phyloP scores from a whole-genome alignment of 2,329 filamentous ascomycete species.

The Ceratocystis diversiconidia region DNA sequence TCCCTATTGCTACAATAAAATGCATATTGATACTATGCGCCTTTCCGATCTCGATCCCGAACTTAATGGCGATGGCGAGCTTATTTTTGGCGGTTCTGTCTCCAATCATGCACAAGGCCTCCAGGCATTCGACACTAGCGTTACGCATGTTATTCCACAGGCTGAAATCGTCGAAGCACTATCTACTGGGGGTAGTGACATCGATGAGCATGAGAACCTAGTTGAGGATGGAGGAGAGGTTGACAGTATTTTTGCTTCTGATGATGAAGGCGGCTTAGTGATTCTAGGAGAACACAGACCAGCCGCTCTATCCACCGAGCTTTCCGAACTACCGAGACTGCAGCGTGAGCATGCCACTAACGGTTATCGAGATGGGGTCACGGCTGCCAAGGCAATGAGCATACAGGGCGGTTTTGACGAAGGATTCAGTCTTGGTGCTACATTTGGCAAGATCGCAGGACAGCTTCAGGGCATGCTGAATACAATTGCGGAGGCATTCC shows the following conservation, averaged over 20 bases:
- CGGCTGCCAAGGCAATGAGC: conserved; percentile 56
- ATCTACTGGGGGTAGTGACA: not conserved
- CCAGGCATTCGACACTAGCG: not conserved
- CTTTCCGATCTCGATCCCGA: conserved; percentile 8
- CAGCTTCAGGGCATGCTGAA: conserved; percentile 65
- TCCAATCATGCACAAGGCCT: not conserved
- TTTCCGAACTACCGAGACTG: conserved; percentile 57
- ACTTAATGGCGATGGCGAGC: not conserved
- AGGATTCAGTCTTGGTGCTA: conserved; percentile 71
- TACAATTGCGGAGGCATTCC: conserved; percentile 44
- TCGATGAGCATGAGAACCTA: not conserved
- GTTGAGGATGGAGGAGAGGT: not conserved
- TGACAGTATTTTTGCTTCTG: conserved; percentile 18
- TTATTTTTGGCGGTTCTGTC: conserved; percentile 2
- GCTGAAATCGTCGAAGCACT: not conserved
- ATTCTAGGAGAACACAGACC: not conserved
- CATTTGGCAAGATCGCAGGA: conserved; percentile 60
- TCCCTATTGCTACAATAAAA: not conserved
- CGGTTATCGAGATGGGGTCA: conserved; percentile 81
- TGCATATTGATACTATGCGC: conserved; percentile 15
- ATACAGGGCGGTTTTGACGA: conserved; percentile 87
- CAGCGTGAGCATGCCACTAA: conserved; percentile 65
- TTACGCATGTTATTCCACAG: not conserved
- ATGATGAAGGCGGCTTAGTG: not conserved
- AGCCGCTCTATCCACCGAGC: conserved; percentile 17